Conservation (phyloP, 1,284 basidiomycete genomes). For the Prillingera fragicola region DNA sequence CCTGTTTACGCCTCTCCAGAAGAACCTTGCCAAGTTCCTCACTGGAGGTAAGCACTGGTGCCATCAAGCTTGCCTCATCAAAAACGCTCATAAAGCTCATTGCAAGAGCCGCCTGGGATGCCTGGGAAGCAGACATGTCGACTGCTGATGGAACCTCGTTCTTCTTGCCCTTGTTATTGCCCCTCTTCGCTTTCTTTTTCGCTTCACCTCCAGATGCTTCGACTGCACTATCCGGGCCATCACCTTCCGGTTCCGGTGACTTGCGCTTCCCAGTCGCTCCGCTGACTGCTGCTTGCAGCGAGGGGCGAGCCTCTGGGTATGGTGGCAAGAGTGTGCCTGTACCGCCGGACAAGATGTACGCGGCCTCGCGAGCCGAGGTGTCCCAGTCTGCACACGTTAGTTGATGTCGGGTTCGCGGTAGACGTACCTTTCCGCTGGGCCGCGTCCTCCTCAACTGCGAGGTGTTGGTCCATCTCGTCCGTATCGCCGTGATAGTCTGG, state of each 20-base stretch:
- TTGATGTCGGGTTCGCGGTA: not conserved
- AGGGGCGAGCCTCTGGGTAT: slow-evolving; percentile 8
- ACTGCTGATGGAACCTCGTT: slow-evolving; percentile 45
- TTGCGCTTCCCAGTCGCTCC: slow-evolving; percentile 11
- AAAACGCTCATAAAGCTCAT: slow-evolving; percentile 65
- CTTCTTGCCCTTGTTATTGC: slow-evolving; percentile 53
- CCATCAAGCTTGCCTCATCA: slow-evolving; percentile 61
- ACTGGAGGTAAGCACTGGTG: slow-evolving; percentile 66
- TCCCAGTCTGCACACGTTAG: slow-evolving; percentile 60
- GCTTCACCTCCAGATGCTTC: slow-evolving; percentile 1
- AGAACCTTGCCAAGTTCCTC: slow-evolving; percentile 75
- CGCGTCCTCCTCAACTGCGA: slow-evolving; percentile 66
- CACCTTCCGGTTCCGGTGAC: slow-evolving; percentile 12
- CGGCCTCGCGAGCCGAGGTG: slow-evolving; percentile 48
- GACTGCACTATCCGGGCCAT: slow-evolving; percentile 9
- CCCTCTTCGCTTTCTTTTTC: slow-evolving; percentile 8
- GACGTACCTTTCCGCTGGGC: slow-evolving; percentile 68
- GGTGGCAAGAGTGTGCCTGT: slow-evolving; percentile 4
- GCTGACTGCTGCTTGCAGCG: not conserved
- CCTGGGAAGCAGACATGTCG: slow-evolving; percentile 11
- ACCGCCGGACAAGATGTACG: slow-evolving; percentile 15
- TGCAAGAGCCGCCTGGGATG: slow-evolving; percentile 21
- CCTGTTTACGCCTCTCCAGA: slow-evolving; percentile 71
- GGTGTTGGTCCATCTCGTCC: slow-evolving; percentile 69
- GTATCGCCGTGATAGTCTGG: slow-evolving; percentile 87